These are phyloP conservation scores for Forsythia viridissima DNA, from an alignment of 257 asterid species.

Conservation along the genomic window DNA sequence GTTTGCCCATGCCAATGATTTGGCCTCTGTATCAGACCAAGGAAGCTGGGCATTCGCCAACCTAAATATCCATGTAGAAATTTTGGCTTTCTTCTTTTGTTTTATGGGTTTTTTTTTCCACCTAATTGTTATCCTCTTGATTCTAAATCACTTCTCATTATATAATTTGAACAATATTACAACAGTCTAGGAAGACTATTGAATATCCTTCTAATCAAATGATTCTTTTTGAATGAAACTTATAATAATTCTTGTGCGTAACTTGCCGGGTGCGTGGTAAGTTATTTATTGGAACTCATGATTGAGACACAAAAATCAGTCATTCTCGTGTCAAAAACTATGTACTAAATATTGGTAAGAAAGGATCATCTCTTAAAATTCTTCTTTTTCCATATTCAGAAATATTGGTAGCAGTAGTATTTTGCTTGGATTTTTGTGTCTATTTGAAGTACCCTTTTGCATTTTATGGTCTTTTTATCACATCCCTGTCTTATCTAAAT, in stretches of 20 bases:
- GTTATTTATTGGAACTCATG: no score
- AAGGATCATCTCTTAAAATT: background rate
- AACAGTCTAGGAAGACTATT: background rate
- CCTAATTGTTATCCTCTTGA: no score
- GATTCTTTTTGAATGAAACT: background rate
- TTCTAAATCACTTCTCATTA: no score
- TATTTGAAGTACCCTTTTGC: background rate
- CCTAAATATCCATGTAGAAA: no score
- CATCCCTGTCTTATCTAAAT: background rate
- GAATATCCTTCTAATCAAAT: background rate
- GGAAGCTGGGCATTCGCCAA: no score
- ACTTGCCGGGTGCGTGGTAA: background rate
- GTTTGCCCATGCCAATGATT: no score
- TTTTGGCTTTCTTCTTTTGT: no score
- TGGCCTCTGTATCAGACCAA: no score
- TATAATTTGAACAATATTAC: no score
- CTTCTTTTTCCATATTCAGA: background rate
- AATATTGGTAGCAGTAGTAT: background rate
- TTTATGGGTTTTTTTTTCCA: no score
- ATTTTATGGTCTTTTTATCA: no score
- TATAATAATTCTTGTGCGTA: background rate
- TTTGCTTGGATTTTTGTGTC: background rate
- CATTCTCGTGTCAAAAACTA: background rate
- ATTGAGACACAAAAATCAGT: no score
- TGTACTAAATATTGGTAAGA: background rate